These are phyloP conservation scores for Saccharomyces paradoxus DNA, from an alignment of 805 yeast genomes.

Conservation along the genomic window DNA sequence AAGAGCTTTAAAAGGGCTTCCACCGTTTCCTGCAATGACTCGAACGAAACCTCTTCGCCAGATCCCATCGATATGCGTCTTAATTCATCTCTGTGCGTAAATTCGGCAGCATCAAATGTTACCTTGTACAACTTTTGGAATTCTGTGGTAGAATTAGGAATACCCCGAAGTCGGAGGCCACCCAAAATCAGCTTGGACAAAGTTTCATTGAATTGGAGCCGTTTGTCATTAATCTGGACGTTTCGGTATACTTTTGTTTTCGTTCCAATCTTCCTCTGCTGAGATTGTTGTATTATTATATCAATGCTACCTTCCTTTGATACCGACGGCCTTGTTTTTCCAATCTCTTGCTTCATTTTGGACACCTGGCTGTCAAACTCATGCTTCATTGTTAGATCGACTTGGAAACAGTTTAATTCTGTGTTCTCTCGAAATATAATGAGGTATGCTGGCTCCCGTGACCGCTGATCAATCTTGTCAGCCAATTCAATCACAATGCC, in stretches of 20 bases:
- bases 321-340: neutral
- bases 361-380: constrained; percentile 5
- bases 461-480: constrained; percentile 7
- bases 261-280: constrained; percentile 8
- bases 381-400: constrained; percentile 4
- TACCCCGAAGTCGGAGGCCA: constrained; percentile 32
- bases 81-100: constrained; percentile 29
- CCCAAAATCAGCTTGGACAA: constrained; percentile 31
- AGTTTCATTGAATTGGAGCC: constrained; percentile 23
- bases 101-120: constrained; percentile 33
- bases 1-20: constrained; percentile 30
- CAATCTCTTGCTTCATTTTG: neutral
- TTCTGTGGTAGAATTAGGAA: constrained; percentile 25
- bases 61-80: constrained; percentile 5
- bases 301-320: constrained; percentile 13
- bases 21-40: constrained; percentile 31
- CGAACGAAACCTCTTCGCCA: constrained; percentile 21
- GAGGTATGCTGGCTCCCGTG: constrained; percentile 1
- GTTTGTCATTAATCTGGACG: constrained; percentile 20
- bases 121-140: constrained; percentile 31
- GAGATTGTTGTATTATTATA: constrained; percentile 16
- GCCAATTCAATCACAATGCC: constrained; percentile 16
- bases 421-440: neutral
- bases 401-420: constrained; percentile 2
- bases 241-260: constrained; percentile 12